A percentile compares a stretch with the other conserved stretches of the same genome.
phyloP scores from a whole-genome alignment of 495 filamentous ascomycete genomes.

The Choiromyces venosus region DNA sequence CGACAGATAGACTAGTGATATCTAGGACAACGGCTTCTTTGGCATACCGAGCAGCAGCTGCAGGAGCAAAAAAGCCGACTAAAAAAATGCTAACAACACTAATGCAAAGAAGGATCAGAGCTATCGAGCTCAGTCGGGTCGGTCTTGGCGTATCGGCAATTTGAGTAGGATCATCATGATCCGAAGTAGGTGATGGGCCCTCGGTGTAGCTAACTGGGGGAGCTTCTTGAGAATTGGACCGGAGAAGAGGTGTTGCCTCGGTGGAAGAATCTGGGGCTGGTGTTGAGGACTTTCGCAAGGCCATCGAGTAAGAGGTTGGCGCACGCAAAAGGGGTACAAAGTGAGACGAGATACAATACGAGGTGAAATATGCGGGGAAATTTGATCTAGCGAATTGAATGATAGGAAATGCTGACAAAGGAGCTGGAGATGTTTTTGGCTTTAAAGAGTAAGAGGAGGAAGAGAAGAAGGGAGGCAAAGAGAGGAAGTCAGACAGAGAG shows the following conservation, averaged over 20 bases:
- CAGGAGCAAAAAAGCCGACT: constrained; percentile 69
- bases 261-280: not conserved
- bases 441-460: not conserved
- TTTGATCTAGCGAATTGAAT: not conserved
- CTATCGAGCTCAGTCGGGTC: constrained; percentile 57
- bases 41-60: constrained; percentile 74
- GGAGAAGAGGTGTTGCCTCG: not conserved
- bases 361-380: not conserved
- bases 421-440: not conserved
- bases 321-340: not conserved
- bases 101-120: constrained; percentile 49
- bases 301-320: not conserved
- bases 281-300: not conserved
- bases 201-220: not conserved
- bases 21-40: constrained; percentile 74
- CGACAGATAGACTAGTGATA: constrained; percentile 72
- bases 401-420: not conserved
- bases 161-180: not conserved
- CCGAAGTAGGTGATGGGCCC: not conserved
- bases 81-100: constrained; percentile 51
- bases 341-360: not conserved
- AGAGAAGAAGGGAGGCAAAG: not conserved
- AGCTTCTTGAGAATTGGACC: not conserved
- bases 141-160: constrained; percentile 16
- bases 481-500: not conserved